Percentiles rank a stretch among this genome's conserved stretches.
phyloP scores from a whole-genome alignment of 768 basidiomycete species.

The Termitomyces eurrhizus region DNA sequence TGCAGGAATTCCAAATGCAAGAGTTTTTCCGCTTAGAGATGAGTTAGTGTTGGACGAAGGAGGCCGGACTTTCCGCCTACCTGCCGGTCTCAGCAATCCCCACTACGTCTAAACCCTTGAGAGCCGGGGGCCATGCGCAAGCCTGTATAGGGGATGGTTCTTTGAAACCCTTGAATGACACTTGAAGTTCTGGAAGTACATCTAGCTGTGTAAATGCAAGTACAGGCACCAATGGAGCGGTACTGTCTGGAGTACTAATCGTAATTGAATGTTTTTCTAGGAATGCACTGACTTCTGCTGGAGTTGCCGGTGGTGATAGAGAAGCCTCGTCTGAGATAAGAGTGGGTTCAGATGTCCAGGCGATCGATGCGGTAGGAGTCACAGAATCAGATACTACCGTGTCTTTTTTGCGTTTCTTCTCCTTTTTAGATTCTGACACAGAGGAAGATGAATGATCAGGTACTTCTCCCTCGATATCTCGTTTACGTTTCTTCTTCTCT shows the following conservation, averaged over 20 bases:
- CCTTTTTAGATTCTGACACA: slow-evolving; percentile 33
- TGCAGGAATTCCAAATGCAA: slow-evolving; percentile 94
- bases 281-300: slow-evolving; percentile 55
- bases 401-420: slow-evolving; percentile 38
- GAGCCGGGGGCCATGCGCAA: slow-evolving; percentile 88
- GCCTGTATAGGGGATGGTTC: slow-evolving; percentile 95
- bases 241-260: slow-evolving; percentile 51
- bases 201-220: slow-evolving; percentile 70
- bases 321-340: slow-evolving; percentile 14
- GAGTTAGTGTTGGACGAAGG: slow-evolving; percentile 6
- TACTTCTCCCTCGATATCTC: slow-evolving; percentile 25
- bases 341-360: slow-evolving; percentile 11
- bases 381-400: slow-evolving; percentile 16
- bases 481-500: slow-evolving; percentile 41
- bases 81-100: slow-evolving; percentile 97
- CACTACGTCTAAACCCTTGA: slow-evolving; percentile 82
- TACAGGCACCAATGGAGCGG: slow-evolving; percentile 55
- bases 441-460: slow-evolving; percentile 4
- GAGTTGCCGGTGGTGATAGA: slow-evolving; percentile 17
- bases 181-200: slow-evolving; percentile 57
- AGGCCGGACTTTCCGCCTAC: slow-evolving; percentile 29
- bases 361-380: slow-evolving; percentile 16
- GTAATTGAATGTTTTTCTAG: slow-evolving; percentile 70
- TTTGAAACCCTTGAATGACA: slow-evolving; percentile 67
- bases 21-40: slow-evolving; percentile 81